These are phyloP conservation scores for Periconia sp. DNA, from an alignment of 2,329 filamentous ascomycete genomes.

Conservation along the genomic window DNA sequence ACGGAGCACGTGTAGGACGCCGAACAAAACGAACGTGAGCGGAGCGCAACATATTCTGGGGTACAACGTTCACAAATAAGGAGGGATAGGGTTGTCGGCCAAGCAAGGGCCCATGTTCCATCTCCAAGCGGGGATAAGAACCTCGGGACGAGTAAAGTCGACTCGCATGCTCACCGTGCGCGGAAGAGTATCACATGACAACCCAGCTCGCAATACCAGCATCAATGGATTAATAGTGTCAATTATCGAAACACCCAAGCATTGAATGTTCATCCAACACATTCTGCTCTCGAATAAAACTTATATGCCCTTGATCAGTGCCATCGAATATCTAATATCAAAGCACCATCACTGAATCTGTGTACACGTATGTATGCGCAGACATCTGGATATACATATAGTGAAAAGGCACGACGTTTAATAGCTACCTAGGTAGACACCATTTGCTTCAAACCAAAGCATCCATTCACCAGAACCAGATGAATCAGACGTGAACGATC, in stretches of 20 bases:
- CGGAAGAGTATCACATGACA: neutral
- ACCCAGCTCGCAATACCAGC: too few species aligned
- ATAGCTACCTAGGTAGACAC: neutral
- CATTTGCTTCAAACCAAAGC: neutral
- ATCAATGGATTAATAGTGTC: too few species aligned
- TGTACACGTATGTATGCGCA: too few species aligned
- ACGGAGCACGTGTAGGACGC: neutral
- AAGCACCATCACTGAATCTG: too few species aligned
- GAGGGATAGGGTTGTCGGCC: conserved; percentile 15
- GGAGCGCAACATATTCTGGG: conserved; percentile 13
- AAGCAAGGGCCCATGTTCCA: conserved; percentile 11
- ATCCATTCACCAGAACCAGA: neutral
- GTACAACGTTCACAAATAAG: conserved; percentile 22
- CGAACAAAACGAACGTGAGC: neutral
- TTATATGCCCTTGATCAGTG: too few species aligned
- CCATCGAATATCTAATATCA: too few species aligned
- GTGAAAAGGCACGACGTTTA: neutral
- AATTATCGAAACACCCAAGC: too few species aligned
- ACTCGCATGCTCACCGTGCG: neutral
- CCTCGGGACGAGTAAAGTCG: neutral
- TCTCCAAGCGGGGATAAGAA: conserved; percentile 13
- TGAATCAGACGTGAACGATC: neutral
- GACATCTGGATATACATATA: neutral
- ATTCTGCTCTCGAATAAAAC: too few species aligned
- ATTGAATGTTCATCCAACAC: too few species aligned